These are phyloP conservation scores for Amanita pallidorosea DNA, from an alignment of 768 basidiomycete species.

Conservation along the genomic window DNA sequence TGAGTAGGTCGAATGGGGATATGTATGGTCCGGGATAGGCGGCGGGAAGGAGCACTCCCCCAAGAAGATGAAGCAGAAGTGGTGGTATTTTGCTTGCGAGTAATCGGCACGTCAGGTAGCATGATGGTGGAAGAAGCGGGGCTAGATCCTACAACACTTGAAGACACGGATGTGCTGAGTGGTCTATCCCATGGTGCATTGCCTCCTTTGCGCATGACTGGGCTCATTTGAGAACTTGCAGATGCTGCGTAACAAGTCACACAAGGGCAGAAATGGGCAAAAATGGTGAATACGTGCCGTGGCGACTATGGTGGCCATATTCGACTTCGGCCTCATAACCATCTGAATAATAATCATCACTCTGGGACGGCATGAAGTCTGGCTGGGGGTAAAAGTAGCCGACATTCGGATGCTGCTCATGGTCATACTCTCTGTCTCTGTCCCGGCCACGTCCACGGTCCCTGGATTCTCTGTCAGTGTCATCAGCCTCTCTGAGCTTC, in stretches of 20 bases:
- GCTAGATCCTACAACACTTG: conserved; percentile 44
- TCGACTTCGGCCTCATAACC: conserved; percentile 75
- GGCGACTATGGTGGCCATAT: conserved; percentile 54
- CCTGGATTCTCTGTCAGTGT: conserved; percentile 51
- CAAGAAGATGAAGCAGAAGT: conserved; percentile 40
- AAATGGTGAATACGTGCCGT: conserved; percentile 57
- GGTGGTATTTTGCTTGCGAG: conserved; percentile 46
- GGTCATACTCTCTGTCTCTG: conserved; percentile 37
- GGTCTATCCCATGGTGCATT: conserved; percentile 60
- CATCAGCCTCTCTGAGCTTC: conserved; percentile 69
- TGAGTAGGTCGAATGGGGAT: conserved; percentile 55
- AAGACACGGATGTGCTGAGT: conserved; percentile 42
- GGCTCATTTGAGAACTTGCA: conserved; percentile 52
- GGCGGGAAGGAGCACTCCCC: conserved; percentile 55
- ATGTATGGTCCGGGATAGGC: conserved; percentile 79
- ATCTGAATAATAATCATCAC: conserved; percentile 70
- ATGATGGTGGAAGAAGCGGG: conserved; percentile 50
- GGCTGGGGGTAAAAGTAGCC: conserved; percentile 47
- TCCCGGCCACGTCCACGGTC: conserved; percentile 36
- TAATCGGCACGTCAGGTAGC: conserved; percentile 53
- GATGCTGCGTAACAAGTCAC: conserved; percentile 34
- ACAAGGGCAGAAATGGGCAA: neutral
- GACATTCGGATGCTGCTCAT: conserved; percentile 49
- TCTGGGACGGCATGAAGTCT: conserved; percentile 47
- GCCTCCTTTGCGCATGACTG: conserved; percentile 57